Evolutionary conservation across 1,139 yeast genomes (phyloP), one percentile per base, ranked within the genome.

Genomic region (Taiozyma sp.): DNA sequence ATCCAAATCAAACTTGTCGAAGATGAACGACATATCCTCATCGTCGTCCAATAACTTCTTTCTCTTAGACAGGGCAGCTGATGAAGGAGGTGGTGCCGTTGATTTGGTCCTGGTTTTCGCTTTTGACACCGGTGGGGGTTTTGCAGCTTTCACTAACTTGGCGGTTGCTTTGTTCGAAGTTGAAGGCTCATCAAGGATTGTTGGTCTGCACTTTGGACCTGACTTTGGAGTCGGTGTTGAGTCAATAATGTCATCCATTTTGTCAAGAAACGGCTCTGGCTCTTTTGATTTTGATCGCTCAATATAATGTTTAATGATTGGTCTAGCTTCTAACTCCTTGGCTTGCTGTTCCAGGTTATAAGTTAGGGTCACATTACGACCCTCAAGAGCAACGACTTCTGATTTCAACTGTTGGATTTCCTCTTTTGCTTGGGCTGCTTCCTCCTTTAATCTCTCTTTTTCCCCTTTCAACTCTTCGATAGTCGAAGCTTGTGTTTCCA

Each of bases 1-100:
- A 29, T 59, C 59, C 28, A 61, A 54, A 19, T 54, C 58, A 43
- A 57, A 55, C 32, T 50, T 50, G 46, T 55, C 58, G 43, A 54
- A 52, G 10, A 48, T 14, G 2, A 48, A 30, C 9, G 43, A 36
- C 7, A 36, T 36, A 27, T 44, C 32, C 5, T 43, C 45, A 29
- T 42, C 43, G 7, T 54, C 53, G 27, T 57, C 56, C 8, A 55
- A 30, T 4, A 55, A 36, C 12, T 53, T 54, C 36, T 51, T 57
- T 14, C 57, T 46, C 24, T 56, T 56, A 5, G 28, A 6, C 16
- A 6, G 41, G 19, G 36, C 36, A n/a, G 19, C 9, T 7, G 36
- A 30, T 36, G 39, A 22, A 4, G 41, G 24, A 5, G 24, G 14
- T 4, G 14, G 41, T 19, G 24, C 24, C 19, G 8, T 14, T 19